Evolutionary conservation across 2,329 filamentous ascomycete species (phyloP).

Genomic region (Reticulascus tulasneorum): DNA sequence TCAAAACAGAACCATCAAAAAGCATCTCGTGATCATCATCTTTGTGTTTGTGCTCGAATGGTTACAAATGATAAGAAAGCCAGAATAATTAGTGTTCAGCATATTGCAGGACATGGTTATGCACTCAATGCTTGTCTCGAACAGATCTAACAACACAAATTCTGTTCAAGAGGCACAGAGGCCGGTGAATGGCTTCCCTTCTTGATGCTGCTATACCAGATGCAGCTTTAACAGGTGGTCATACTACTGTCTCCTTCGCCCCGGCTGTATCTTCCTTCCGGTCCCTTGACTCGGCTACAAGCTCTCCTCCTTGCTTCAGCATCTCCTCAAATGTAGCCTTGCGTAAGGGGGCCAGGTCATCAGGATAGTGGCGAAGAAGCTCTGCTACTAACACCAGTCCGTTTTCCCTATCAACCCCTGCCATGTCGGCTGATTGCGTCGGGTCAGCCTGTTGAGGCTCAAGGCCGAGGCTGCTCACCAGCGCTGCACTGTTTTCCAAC

Average conservation of each 20-base stretch:
- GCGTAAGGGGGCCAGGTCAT: conserved; percentile 34
- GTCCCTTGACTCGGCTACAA: conserved; percentile 25
- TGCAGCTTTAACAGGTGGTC: no score
- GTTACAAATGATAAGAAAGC: no score
- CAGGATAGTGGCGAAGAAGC: conserved; percentile 41
- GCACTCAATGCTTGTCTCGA: no score
- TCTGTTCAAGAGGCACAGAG: no score
- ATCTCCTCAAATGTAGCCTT: conserved; percentile 42
- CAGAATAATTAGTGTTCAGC: no score
- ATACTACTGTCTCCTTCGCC: background rate
- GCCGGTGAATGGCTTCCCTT: no score
- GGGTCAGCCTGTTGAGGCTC: conserved; percentile 46
- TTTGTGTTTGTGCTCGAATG: no score
- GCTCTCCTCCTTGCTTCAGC: conserved; percentile 45
- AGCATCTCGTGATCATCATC: no score
- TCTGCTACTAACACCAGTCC: conserved; percentile 55
- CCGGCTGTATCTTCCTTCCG: conserved; percentile 3
- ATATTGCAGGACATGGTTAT: no score
- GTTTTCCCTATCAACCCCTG: conserved; percentile 56
- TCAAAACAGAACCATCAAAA: conserved; percentile 16
- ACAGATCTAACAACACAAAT: no score
- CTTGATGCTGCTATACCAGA: no score
- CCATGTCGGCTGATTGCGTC: conserved; percentile 39
- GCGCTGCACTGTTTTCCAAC: conserved; percentile 8
- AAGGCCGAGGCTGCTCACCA: conserved; percentile 32